phyloP scores from a whole-genome alignment of 2,329 filamentous ascomycete genomes.

The Colletotrichum sp. region DNA sequence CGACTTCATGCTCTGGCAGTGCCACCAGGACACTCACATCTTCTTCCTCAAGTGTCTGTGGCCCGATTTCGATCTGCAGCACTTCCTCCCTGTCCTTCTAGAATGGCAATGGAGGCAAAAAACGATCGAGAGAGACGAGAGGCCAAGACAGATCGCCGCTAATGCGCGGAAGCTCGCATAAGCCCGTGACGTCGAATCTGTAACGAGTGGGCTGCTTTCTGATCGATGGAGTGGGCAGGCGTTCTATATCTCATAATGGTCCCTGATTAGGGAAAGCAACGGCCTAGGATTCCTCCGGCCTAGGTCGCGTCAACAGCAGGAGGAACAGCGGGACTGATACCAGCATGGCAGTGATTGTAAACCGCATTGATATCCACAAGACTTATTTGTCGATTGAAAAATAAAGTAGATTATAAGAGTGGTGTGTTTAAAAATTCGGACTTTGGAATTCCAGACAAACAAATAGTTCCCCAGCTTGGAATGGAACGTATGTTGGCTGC shows the following conservation, averaged over 20 bases:
- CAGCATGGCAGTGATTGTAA: constrained; percentile 3
- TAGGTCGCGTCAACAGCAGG: background rate
- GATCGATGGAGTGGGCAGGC: background rate
- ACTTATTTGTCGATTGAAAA: background rate
- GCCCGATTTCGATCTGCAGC: constrained; percentile 95
- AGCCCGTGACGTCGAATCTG: background rate
- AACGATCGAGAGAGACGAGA: constrained; percentile 57
- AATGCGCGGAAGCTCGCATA: constrained; percentile 13
- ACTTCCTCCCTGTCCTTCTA: constrained; percentile 89
- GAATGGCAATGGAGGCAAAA: constrained; percentile 82
- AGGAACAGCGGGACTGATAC: constrained; percentile 5
- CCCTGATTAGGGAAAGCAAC: background rate
- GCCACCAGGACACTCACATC: constrained; percentile 89
- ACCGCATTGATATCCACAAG: constrained; percentile 14
- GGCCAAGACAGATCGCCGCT: constrained; percentile 37
- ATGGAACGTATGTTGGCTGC: background rate
- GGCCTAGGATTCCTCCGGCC: background rate
- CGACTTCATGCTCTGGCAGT: constrained; percentile 99
- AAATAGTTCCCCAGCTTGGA: background rate
- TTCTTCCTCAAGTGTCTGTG: constrained; percentile 92
- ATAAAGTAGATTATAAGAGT: background rate
- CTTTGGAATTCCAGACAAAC: background rate
- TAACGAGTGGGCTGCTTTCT: background rate
- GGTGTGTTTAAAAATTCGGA: background rate
- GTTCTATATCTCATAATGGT: background rate